These are phyloP conservation scores for Tylopilus plumbeoviolaceoides DNA, from an alignment of 768 basidiomycete species.

Conservation along the genomic window DNA sequence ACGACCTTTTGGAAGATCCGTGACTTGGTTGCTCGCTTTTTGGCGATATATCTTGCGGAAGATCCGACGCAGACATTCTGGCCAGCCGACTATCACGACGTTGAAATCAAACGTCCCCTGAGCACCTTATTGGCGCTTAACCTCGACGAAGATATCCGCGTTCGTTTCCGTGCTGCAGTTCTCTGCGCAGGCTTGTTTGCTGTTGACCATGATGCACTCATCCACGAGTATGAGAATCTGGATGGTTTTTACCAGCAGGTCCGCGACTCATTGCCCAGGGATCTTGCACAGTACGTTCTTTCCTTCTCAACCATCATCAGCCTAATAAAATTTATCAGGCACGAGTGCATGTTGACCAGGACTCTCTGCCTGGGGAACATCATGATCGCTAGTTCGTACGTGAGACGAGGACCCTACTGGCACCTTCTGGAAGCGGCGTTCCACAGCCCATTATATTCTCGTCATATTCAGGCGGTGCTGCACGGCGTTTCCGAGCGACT, in stretches of 20 bases:
- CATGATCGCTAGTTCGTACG: conserved; percentile 71
- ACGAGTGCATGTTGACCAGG: conserved; percentile 73
- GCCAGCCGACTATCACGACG: conserved; percentile 31
- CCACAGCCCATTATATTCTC: conserved; percentile 27
- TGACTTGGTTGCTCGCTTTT: conserved; percentile 58
- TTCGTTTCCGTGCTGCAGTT: conserved; percentile 72
- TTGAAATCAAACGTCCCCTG: conserved; percentile 36
- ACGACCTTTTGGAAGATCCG: conserved; percentile 65
- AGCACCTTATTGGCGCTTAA: conserved; percentile 49
- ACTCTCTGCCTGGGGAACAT: conserved; percentile 70
- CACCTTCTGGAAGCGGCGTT: conserved; percentile 72
- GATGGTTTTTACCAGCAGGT: conserved; percentile 44
- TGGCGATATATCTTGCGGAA: conserved; percentile 56
- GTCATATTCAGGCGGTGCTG: conserved; percentile 48
- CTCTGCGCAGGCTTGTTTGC: conserved; percentile 58
- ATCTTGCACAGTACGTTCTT: conserved; percentile 47
- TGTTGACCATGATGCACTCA: conserved; percentile 33
- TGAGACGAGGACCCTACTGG: conserved; percentile 82
- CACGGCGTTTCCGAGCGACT: conserved; percentile 59
- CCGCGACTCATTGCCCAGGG: conserved; percentile 38
- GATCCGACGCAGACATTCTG: conserved; percentile 56
- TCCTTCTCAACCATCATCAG: neutral
- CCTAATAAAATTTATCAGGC: conserved; percentile 39
- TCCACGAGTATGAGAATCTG: conserved; percentile 17
- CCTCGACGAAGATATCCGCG: conserved; percentile 74